These are phyloP conservation scores for Colletotrichum sp. DNA, from an alignment of 2,329 filamentous ascomycete species.

Conservation along the genomic window DNA sequence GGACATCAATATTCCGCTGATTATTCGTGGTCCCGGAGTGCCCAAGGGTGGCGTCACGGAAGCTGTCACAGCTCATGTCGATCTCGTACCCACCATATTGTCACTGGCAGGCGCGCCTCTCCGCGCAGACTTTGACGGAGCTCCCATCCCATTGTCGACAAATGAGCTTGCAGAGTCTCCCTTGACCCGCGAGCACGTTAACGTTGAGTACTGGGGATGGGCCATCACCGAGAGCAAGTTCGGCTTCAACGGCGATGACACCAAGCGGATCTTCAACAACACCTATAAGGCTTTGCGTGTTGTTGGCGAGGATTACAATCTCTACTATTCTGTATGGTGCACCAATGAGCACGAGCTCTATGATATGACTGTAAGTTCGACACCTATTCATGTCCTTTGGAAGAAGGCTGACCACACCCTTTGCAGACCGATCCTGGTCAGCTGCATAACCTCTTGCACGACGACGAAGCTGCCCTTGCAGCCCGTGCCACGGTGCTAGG, in stretches of 20 bases:
- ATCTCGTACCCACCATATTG: conserved; percentile 61
- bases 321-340: conserved; percentile 64
- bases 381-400: not conserved
- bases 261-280: conserved; percentile 41
- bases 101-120: conserved; percentile 35
- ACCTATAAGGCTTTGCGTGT: conserved; percentile 61
- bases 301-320: conserved; percentile 48
- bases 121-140: conserved; percentile 56
- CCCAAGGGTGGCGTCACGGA: conserved; percentile 38
- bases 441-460: conserved; percentile 31
- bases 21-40: conserved; percentile 54
- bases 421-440: conserved; percentile 55
- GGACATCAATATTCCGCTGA: conserved; percentile 56
- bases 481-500: conserved; percentile 30
- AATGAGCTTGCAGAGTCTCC: conserved; percentile 22
- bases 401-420: not conserved
- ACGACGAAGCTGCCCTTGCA: conserved; percentile 11
- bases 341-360: conserved; percentile 54
- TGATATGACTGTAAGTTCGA: conserved; percentile 49
- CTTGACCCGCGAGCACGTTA: conserved; percentile 49
- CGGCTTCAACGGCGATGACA: conserved; percentile 23
- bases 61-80: conserved; percentile 54
- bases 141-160: conserved; percentile 43
- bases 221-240: conserved; percentile 32
- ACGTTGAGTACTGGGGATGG: conserved; percentile 58